Evolutionary conservation across 2,329 filamentous ascomycete species (phyloP).

Genomic region (Fusarium sp.): DNA sequence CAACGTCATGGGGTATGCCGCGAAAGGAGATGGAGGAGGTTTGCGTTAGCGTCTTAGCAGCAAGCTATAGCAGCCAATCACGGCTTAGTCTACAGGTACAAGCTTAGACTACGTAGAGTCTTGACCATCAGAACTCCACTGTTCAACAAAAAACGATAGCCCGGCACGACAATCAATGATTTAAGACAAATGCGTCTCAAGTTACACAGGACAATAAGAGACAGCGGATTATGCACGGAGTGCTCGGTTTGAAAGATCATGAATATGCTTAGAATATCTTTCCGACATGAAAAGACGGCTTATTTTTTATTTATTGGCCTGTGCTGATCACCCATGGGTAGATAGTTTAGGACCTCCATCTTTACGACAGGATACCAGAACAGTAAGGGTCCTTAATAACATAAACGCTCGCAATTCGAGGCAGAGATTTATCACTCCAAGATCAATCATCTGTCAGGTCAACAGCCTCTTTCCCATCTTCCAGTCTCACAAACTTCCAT

Average conservation of each 20-base stretch:
- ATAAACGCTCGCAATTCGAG: background rate
- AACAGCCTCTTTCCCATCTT: slow-evolving; percentile 17
- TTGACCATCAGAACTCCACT: slow-evolving; percentile 19
- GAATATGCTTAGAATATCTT: background rate
- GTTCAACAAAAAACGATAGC: slow-evolving; percentile 9
- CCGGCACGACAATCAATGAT: background rate
- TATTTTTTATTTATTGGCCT: background rate
- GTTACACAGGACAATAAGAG: background rate
- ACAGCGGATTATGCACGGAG: background rate
- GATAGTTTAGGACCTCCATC: background rate
- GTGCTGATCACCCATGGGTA: background rate
- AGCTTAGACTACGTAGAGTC: slow-evolving; percentile 15
- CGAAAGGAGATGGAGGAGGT: slow-evolving; percentile 44
- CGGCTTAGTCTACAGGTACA: slow-evolving; percentile 29
- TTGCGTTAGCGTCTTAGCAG: slow-evolving; percentile 38
- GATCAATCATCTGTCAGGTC: slow-evolving; percentile 27
- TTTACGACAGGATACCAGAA: background rate
- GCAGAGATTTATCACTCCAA: background rate
- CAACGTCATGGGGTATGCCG: slow-evolving; percentile 41
- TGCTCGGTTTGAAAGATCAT: background rate
- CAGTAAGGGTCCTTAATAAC: background rate
- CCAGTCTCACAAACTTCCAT: slow-evolving; percentile 23
- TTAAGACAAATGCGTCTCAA: background rate
- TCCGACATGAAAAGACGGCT: background rate
- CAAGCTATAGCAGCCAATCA: slow-evolving; percentile 36